Evolutionary conservation across 2,329 filamentous ascomycete species (phyloP).

Genomic region (Setomelanomma holmii): DNA sequence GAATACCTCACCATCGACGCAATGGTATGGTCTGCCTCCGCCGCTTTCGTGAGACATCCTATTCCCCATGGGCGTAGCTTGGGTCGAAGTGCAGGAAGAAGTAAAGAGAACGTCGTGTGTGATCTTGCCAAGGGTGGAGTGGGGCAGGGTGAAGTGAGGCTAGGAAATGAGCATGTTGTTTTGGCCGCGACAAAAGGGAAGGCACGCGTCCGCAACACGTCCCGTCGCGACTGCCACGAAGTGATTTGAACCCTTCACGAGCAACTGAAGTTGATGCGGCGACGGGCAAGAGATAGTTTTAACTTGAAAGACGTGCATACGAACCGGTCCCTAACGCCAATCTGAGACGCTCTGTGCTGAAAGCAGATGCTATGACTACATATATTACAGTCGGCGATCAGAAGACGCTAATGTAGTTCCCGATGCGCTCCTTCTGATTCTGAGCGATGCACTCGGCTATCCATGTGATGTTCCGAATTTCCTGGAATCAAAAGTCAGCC

Average conservation of each 20-base stretch:
- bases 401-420: constrained; percentile 98
- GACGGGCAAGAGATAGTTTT: constrained; percentile 13
- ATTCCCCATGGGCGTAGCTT: constrained; percentile 5
- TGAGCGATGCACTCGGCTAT: constrained; percentile 99
- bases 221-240: not conserved
- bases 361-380: constrained; percentile 37
- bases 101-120: not conserved
- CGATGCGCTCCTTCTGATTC: constrained; percentile 98
- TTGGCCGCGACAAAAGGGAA: constrained; percentile 14
- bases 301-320: constrained; percentile 33
- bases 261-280: no score
- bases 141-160: constrained; percentile 2
- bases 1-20: not conserved
- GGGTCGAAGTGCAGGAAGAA: not conserved
- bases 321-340: constrained; percentile 39
- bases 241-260: not conserved
- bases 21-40: not conserved
- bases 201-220: constrained; percentile 13
- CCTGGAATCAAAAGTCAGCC: constrained; percentile 61
- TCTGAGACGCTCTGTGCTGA: constrained; percentile 33
- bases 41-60: not conserved
- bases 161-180: not conserved
- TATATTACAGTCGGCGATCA: constrained; percentile 22
- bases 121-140: not conserved
- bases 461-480: constrained; percentile 99